These are phyloP conservation scores for Chlorophyllum brunneum DNA, from an alignment of 768 basidiomycete genomes.

Conservation along the genomic window DNA sequence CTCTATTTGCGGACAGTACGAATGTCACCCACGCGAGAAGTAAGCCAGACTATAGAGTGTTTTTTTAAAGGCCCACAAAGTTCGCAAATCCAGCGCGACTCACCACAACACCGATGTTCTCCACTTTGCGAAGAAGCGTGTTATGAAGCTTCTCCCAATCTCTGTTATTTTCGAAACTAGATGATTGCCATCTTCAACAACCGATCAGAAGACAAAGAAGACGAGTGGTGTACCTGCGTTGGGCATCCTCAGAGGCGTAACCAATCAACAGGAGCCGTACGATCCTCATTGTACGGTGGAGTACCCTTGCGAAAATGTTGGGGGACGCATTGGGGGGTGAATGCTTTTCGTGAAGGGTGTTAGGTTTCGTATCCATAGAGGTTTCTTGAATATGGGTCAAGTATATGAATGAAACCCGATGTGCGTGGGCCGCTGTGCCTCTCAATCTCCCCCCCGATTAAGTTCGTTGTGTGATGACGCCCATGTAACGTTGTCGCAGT, in stretches of 20 bases:
- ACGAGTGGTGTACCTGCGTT: background rate
- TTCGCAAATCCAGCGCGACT: background rate
- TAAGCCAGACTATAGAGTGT: conserved; percentile 7
- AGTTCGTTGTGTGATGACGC: no score
- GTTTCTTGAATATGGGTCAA: no score
- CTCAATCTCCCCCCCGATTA: no score
- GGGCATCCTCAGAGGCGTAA: conserved; percentile 8
- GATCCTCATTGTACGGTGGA: background rate
- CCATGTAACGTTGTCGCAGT: no score
- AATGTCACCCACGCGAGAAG: conserved; percentile 13
- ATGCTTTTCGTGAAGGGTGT: background rate
- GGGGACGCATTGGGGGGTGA: background rate
- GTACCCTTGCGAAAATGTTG: background rate
- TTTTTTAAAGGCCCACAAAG: background rate
- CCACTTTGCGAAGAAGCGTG: conserved; percentile 11
- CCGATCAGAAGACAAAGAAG: background rate
- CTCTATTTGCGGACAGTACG: no score
- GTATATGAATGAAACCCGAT: no score
- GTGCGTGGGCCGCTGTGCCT: no score
- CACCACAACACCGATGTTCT: conserved; percentile 14
- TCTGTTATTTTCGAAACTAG: conserved; percentile 9
- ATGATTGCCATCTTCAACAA: no score
- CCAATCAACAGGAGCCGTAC: conserved; percentile 9
- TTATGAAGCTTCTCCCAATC: conserved; percentile 9
- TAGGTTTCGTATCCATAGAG: background rate